A percentile compares a stretch with the other conserved stretches of the same genome.
Conservation (phyloP, 257 asterid genomes). For the Solanum paucissectum region DNA sequence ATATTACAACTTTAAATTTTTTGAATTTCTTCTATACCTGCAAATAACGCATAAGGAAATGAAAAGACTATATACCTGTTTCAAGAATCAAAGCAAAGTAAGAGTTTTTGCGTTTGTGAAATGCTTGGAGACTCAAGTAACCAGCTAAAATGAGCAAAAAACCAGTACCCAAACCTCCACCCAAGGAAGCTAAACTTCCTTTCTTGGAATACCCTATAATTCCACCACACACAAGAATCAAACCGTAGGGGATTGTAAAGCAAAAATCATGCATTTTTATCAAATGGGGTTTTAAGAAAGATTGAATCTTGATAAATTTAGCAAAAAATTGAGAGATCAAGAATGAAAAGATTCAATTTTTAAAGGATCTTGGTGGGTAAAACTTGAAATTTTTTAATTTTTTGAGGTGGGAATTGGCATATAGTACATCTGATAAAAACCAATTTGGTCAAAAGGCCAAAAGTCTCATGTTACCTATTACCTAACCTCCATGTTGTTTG, state of each 20-base stretch:
- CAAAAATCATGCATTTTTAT: constrained; percentile 88
- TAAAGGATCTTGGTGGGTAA: background rate
- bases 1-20: background rate
- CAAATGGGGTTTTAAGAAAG: background rate
- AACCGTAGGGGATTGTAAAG: constrained; percentile 91
- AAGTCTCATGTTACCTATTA: background rate
- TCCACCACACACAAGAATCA: constrained; percentile 71
- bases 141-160: constrained; percentile 72
- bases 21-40: background rate
- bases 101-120: constrained; percentile 72
- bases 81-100: constrained; percentile 58
- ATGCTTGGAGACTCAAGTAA: constrained; percentile 83
- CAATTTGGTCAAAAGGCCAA: background rate
- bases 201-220: constrained; percentile 58
- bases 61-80: constrained; percentile 40
- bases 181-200: constrained; percentile 80
- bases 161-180: constrained; percentile 86
- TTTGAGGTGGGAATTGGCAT: background rate
- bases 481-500: background rate
- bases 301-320: background rate
- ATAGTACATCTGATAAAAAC: background rate
- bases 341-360: background rate
- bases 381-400: background rate
- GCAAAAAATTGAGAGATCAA: background rate
- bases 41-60: background rate